Conservation (phyloP, 2,329 filamentous ascomycete species). For the Eutypella sp. region DNA sequence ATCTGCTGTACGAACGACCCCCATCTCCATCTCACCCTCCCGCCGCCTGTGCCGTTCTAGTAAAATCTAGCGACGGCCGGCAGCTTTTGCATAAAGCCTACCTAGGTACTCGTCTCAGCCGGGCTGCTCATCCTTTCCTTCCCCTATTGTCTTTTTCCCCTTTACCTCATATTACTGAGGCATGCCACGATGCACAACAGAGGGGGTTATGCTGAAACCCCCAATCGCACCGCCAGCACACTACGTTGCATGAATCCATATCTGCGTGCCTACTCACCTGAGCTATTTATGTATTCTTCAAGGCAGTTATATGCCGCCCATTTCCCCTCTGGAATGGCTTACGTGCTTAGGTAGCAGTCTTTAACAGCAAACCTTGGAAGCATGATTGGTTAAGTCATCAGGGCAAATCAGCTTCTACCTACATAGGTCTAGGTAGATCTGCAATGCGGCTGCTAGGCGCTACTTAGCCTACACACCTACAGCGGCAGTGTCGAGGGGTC, state of each 20-base stretch:
- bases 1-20: neutral
- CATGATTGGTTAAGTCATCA: slow-evolving; percentile 21
- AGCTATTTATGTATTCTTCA: neutral
- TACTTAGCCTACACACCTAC: slow-evolving; percentile 13
- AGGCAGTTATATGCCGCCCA: slow-evolving; percentile 11
- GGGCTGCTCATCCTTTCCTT: too few relatives aligned
- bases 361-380: too few relatives aligned
- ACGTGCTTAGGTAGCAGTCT: too few relatives aligned
- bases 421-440: too few relatives aligned
- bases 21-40: too few relatives aligned
- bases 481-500: neutral
- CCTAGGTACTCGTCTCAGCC: too few relatives aligned
- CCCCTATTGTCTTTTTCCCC: too few relatives aligned
- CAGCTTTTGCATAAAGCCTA: neutral
- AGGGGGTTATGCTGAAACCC: neutral
- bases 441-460: slow-evolving; percentile 23
- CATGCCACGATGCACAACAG: neutral
- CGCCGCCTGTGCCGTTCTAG: neutral
- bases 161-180: too few relatives aligned
- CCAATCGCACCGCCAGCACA: slow-evolving; percentile 1
- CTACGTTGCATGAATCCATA: slow-evolving; percentile 21
- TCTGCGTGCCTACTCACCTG: too few relatives aligned
- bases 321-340: slow-evolving; percentile 8
- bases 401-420: slow-evolving; percentile 26
- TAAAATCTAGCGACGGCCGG: neutral